Percentiles rank a stretch among this genome's conserved stretches.
phyloP scores from a whole-genome alignment of 768 basidiomycete genomes.

The Collybia nuda region DNA sequence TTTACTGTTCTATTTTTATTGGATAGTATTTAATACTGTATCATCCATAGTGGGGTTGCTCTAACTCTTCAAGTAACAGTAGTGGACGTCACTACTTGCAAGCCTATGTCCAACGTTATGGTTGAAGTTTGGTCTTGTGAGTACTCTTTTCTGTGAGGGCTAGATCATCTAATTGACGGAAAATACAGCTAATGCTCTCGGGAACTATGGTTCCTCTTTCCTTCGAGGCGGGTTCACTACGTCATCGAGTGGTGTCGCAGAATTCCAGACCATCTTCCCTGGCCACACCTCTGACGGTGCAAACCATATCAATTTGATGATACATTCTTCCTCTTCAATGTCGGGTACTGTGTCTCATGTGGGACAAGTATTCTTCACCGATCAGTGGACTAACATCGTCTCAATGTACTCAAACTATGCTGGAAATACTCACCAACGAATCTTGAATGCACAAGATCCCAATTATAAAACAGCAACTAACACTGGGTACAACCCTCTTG shows the following conservation, averaged over 20 bases:
- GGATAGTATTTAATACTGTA: background rate
- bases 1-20: background rate
- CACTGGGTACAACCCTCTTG: slow-evolving; percentile 27
- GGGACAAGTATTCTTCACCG: slow-evolving; percentile 18
- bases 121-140: slow-evolving; percentile 28
- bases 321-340: slow-evolving; percentile 14
- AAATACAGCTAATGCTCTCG: slow-evolving; percentile 14
- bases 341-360: slow-evolving; percentile 14
- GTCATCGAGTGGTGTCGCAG: slow-evolving; percentile 8
- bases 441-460: slow-evolving; percentile 22
- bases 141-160: background rate
- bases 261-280: slow-evolving; percentile 19
- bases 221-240: slow-evolving; percentile 16
- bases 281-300: slow-evolving; percentile 12
- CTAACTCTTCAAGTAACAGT: slow-evolving; percentile 37
- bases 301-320: slow-evolving; percentile 17
- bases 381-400: slow-evolving; percentile 21
- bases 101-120: slow-evolving; percentile 34
- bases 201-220: slow-evolving; percentile 16
- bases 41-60: slow-evolving; percentile 26
- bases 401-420: slow-evolving; percentile 13
- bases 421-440: slow-evolving; percentile 15
- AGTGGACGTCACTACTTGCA: slow-evolving; percentile 37
- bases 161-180: background rate
- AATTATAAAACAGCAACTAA: slow-evolving; percentile 17